Percentiles rank a stretch among this genome's conserved stretches.
phyloP scores from a whole-genome alignment of 768 basidiomycete genomes.

The Phanerochaete carnosa region DNA sequence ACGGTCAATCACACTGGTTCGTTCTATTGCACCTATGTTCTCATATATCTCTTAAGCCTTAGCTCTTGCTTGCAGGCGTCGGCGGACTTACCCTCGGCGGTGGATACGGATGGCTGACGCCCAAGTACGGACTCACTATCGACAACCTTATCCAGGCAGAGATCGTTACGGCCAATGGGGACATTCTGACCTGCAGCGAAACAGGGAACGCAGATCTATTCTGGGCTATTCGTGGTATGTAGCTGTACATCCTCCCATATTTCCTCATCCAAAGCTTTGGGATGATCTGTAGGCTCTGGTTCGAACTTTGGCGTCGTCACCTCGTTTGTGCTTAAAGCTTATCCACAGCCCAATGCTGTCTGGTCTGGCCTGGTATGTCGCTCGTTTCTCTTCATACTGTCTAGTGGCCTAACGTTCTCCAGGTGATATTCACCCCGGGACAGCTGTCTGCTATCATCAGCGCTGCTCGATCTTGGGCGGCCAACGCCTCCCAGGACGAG shows the following conservation, averaged over 20 bases:
- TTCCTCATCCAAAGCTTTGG: neutral
- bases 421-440: slow-evolving; percentile 5
- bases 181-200: slow-evolving; percentile 20
- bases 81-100: slow-evolving; percentile 14
- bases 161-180: slow-evolving; percentile 9
- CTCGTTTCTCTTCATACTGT: neutral
- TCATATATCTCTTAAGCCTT: neutral
- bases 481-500: neutral
- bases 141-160: slow-evolving; percentile 13
- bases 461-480: neutral
- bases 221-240: slow-evolving; percentile 27
- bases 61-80: slow-evolving; percentile 2
- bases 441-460: neutral
- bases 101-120: slow-evolving; percentile 13
- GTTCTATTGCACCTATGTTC: neutral
- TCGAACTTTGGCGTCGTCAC: slow-evolving; percentile 28
- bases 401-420: neutral
- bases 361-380: slow-evolving; percentile 8
- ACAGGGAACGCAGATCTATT: slow-evolving; percentile 26
- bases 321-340: slow-evolving; percentile 5
- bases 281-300: slow-evolving; percentile 18
- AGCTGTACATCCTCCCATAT: neutral
- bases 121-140: slow-evolving; percentile 21
- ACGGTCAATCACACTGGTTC: slow-evolving; percentile 13
- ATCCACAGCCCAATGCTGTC: slow-evolving; percentile 6